Percentiles rank a stretch among this genome's conserved stretches.
Conservation (phyloP, 2,329 filamentous ascomycete species). For the Colletotrichum falcatum region DNA sequence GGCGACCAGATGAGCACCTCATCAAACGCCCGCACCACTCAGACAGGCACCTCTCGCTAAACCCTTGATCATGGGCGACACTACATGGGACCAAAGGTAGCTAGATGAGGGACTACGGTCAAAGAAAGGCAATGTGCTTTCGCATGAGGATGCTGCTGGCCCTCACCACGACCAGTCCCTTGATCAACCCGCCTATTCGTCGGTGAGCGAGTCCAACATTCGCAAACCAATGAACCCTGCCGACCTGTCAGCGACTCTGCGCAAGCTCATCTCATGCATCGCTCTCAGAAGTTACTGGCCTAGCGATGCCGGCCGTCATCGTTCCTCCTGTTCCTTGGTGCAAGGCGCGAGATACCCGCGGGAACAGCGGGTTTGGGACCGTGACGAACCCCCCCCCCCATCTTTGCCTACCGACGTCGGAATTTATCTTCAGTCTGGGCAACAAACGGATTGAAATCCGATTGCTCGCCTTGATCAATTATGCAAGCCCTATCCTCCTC, state of each 20-base stretch:
- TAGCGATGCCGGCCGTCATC: not conserved
- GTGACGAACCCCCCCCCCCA: not conserved
- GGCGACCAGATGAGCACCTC: conserved; percentile 19
- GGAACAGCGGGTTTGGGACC: conserved; percentile 7
- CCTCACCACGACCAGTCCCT: conserved; percentile 8
- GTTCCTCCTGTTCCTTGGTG: conserved; percentile 2
- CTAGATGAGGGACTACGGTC: not conserved
- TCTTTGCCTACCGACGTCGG: conserved; percentile 1
- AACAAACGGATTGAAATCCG: not conserved
- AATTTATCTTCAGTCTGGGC: conserved; percentile 1
- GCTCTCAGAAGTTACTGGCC: not conserved
- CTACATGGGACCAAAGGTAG: not conserved
- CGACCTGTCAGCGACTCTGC: not conserved
- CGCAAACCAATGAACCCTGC: conserved; percentile 4
- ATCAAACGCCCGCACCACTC: conserved; percentile 24
- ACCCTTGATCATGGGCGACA: not conserved
- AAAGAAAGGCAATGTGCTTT: conserved; percentile 10
- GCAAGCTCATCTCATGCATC: conserved; percentile 28
- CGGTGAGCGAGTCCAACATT: conserved; percentile 2
- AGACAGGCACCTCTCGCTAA: not conserved
- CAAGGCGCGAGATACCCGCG: conserved; percentile 2
- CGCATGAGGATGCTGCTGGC: conserved; percentile 31
- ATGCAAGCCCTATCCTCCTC: not conserved
- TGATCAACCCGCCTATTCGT: conserved; percentile 16
- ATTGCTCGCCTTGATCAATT: conserved; percentile 9